Conservation (phyloP, 768 basidiomycete species). For the Holtermannia corniformis region DNA sequence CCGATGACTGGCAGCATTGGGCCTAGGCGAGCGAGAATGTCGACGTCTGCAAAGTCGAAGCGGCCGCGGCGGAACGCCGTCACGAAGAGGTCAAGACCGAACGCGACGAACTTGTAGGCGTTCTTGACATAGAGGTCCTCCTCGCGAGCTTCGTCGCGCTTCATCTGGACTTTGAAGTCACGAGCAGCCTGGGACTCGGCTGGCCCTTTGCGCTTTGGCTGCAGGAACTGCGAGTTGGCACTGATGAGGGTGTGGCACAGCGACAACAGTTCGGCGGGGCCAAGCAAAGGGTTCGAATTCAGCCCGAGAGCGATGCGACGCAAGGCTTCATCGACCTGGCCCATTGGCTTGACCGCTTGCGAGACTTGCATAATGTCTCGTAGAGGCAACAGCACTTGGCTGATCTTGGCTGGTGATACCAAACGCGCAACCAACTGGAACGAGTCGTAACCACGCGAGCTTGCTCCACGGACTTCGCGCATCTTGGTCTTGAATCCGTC, state of each 20-base stretch:
- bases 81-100: constrained; percentile 84
- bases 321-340: constrained; percentile 77
- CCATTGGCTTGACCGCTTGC: constrained; percentile 66
- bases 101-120: constrained; percentile 80
- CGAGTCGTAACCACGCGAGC: constrained; percentile 74
- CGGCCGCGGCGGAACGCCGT: constrained; percentile 75
- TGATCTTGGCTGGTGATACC: constrained; percentile 67
- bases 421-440: constrained; percentile 70
- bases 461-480: constrained; percentile 76
- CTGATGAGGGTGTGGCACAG: constrained; percentile 83
- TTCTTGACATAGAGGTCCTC: constrained; percentile 71
- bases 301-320: constrained; percentile 72
- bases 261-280: constrained; percentile 60
- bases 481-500: constrained; percentile 93
- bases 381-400: constrained; percentile 64
- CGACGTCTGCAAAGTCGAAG: constrained; percentile 69
- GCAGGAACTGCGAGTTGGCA: constrained; percentile 79
- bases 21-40: constrained; percentile 72
- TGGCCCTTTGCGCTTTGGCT: constrained; percentile 46
- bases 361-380: constrained; percentile 79
- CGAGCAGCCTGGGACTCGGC: constrained; percentile 45
- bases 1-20: constrained; percentile 79
- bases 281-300: constrained; percentile 66
- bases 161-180: constrained; percentile 66
- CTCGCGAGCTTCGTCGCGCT: constrained; percentile 52